Base-by-base conservation (phyloP, 1,139 yeast species). In the Debaryomyces nepalensis region DNA sequence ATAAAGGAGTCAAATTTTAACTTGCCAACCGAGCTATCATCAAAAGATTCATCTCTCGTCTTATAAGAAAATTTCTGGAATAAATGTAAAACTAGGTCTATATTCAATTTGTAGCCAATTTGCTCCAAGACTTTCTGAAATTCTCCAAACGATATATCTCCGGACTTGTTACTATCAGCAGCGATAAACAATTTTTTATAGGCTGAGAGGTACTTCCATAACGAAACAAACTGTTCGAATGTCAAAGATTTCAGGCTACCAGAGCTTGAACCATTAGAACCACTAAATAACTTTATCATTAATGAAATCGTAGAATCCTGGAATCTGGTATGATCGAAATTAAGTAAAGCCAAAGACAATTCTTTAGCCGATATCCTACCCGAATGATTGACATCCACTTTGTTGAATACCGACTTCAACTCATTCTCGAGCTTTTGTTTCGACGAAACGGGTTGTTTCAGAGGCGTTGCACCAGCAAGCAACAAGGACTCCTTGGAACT, bases 1-100 rank as follows among this genome's bases (percentile, higher is more conserved):
- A 88, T 90, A 63, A 88, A 88, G 59, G 82, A 77, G 62, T 89
- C 96, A 61, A 88, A 89, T 48, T 86, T 82, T 60, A 88, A 70
- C 49, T 79, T 83, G 16, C 82, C 83, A 49, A 77, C 67, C 0
- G 66, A 47, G 14, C 61, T 59, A 33, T 55, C 57, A 30, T 49
- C 57, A 34, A 42, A 44, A 7, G 50, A 75, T 51, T 46, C 69
- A 50, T 57, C 68, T 56, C 47, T 60, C 51, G 54, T 73, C 62
- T 67, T 68, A 45, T 61, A 56, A 27, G 84, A 75, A 56, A 83
- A 84, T 46, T 75, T 77, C 48, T 73, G 80, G 56, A 84, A 85
- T 43, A 84, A 66, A 57, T 78, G 82, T 43, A 80, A 69, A 12
- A 82, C 84, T 51, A 83, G 75, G 52, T 80, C 83, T 24, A 80